These are phyloP conservation scores for Yamadazyma taylorii DNA, from an alignment of 1,139 yeast species.

Conservation along the genomic window DNA sequence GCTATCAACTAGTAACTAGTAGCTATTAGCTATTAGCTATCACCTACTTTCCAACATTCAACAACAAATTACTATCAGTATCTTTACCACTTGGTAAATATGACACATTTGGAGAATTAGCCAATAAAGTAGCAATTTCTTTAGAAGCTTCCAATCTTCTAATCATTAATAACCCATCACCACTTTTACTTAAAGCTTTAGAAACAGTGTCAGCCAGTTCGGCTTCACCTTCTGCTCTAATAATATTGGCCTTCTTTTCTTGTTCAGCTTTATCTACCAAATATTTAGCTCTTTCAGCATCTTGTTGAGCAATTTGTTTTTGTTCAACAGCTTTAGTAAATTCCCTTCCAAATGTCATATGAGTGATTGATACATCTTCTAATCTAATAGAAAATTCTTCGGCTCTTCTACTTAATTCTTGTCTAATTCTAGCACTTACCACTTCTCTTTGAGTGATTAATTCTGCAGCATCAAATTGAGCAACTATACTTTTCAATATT, in stretches of 20 bases:
- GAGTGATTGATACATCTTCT: conserved; percentile 97
- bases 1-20: conserved; percentile 1
- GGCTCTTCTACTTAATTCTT: conserved; percentile 83
- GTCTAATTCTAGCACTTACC: conserved; percentile 86
- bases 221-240: conserved; percentile 99
- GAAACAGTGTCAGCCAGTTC: conserved; percentile 97
- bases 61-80: conserved; percentile 37
- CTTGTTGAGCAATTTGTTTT: conserved; percentile 99
- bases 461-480: conserved; percentile 98
- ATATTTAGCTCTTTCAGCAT: conserved; percentile 95
- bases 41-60: conserved; percentile 43
- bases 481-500: conserved; percentile 91
- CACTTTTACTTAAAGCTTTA: conserved; percentile 89
- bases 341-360: conserved; percentile 95
- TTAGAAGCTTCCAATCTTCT: conserved; percentile 96
- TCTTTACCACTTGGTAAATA: conserved; percentile 67
- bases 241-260: conserved; percentile 91
- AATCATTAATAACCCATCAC: conserved; percentile 92
- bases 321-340: conserved; percentile 98
- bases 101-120: conserved; percentile 83
- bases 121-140: conserved; percentile 88
- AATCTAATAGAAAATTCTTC: conserved; percentile 84
- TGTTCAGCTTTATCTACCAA: conserved; percentile 97
- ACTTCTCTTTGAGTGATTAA: conserved; percentile 96
- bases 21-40: too few species aligned